phyloP scores from a whole-genome alignment of 148 eudicot genomes.

The Spergularia bocconei region DNA sequence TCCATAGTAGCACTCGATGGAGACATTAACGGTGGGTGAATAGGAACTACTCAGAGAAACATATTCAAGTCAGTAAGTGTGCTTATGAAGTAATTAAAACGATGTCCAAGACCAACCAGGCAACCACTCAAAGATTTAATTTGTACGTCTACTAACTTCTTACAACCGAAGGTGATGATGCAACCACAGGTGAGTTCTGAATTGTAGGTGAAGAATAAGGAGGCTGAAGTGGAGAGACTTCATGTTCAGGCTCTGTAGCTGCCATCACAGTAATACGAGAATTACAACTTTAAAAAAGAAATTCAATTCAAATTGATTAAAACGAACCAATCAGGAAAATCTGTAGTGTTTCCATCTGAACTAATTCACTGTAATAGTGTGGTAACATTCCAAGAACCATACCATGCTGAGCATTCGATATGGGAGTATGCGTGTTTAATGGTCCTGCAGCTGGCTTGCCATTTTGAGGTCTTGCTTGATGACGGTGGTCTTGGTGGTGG shows the following conservation, averaged over 20 bases:
- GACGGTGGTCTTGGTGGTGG: slow-evolving; percentile 9
- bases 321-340: background rate
- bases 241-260: slow-evolving; percentile 32
- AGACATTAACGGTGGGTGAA: slow-evolving; percentile 41
- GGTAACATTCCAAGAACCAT: slow-evolving; percentile 9
- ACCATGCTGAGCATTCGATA: slow-evolving; percentile 39
- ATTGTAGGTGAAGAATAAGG: slow-evolving; percentile 33
- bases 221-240: slow-evolving; percentile 7
- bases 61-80: background rate
- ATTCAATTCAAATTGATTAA: background rate
- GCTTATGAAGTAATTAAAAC: background rate
- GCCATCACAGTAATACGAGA: slow-evolving; percentile 7
- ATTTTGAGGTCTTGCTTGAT: slow-evolving; percentile 24
- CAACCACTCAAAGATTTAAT: background rate
- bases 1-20: slow-evolving; percentile 41
- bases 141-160: slow-evolving; percentile 28
- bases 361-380: no score
- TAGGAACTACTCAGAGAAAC: slow-evolving; percentile 38
- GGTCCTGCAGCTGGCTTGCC: slow-evolving; percentile 33
- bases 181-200: slow-evolving; percentile 28
- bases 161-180: slow-evolving; percentile 40
- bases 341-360: background rate
- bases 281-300: background rate
- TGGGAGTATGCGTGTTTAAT: slow-evolving; percentile 27
- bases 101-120: no score